These are phyloP conservation scores for Oldenlandia corymbosa DNA, from an alignment of 257 asterid species.

Conservation along the genomic window DNA sequence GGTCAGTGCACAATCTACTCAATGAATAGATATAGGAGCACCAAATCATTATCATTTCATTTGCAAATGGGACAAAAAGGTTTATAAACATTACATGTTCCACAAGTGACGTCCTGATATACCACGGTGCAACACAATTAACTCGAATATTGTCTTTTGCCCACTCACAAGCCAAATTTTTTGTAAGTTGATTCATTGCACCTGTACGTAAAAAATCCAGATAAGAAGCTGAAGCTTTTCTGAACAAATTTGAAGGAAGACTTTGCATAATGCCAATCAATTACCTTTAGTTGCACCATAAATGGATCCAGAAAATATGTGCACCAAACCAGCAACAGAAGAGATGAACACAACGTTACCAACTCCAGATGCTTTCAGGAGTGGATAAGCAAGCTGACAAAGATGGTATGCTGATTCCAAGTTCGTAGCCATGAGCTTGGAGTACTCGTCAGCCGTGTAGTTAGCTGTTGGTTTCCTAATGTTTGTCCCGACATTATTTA, in stretches of 20 bases:
- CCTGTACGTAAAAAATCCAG: conserved; percentile 37
- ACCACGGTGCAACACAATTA: conserved; percentile 92
- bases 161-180: conserved; percentile 94
- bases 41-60: not conserved
- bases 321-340: conserved; percentile 76
- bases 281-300: conserved; percentile 92
- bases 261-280: conserved; percentile 3
- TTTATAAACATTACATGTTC: conserved; percentile 42
- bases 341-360: conserved; percentile 78
- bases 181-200: conserved; percentile 90
- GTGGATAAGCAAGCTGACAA: conserved; percentile 78
- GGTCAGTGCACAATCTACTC: not conserved
- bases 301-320: conserved; percentile 62
- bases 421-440: conserved; percentile 67
- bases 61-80: conserved; percentile 4
- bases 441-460: conserved; percentile 72
- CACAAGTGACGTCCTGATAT: conserved; percentile 77
- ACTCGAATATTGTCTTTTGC: conserved; percentile 87
- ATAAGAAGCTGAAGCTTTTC: conserved; percentile 6
- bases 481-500: conserved; percentile 92
- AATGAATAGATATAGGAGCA: not conserved
- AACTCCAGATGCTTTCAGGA: conserved; percentile 73
- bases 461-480: conserved; percentile 77
- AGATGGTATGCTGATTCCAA: conserved; percentile 81
- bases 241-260: conserved; percentile 2